phyloP scores from a whole-genome alignment of 2,329 filamentous ascomycete genomes.

The Sporothrix phasma region DNA sequence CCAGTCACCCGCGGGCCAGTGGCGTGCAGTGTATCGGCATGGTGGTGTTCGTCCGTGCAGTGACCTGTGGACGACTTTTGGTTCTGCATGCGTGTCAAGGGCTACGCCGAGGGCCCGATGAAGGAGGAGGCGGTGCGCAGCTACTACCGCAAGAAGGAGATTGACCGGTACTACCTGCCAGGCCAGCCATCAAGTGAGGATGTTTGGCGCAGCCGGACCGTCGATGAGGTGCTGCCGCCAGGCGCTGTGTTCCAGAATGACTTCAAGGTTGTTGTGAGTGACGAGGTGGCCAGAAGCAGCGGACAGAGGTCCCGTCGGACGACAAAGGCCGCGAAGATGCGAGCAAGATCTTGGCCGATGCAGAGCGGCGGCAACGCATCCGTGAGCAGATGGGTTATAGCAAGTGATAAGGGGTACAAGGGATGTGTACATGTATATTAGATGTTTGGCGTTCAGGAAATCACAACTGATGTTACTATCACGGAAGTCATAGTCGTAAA shows the following conservation, averaged over 20 bases:
- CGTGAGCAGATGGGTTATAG: constrained; percentile 27
- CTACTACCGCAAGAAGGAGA: constrained; percentile 57
- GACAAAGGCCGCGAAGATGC: constrained; percentile 36
- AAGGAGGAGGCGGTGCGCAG: constrained; percentile 54
- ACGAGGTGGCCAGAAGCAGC: constrained; percentile 19
- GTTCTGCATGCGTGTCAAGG: constrained; percentile 87
- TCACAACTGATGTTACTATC: not conserved
- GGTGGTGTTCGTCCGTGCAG: constrained; percentile 67
- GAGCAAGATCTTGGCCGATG: constrained; percentile 32
- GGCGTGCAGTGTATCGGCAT: constrained; percentile 82
- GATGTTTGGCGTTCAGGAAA: not conserved
- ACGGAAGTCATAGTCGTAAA: too few species aligned
- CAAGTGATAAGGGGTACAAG: not conserved
- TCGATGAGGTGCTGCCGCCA: constrained; percentile 44
- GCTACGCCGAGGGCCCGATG: constrained; percentile 43
- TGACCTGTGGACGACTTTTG: constrained; percentile 87
- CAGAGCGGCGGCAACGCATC: constrained; percentile 28
- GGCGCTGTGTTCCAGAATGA: constrained; percentile 34
- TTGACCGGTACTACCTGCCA: constrained; percentile 56
- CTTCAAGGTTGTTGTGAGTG: constrained; percentile 19
- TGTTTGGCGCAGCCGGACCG: constrained; percentile 65
- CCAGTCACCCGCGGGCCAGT: constrained; percentile 82
- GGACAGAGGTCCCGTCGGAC: constrained; percentile 12
- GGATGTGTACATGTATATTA: not conserved
- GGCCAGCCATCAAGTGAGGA: constrained; percentile 71